Evolutionary conservation across 192 early-diverging fungal species (phyloP).

Genomic region (Glomus cerebriforme): DNA sequence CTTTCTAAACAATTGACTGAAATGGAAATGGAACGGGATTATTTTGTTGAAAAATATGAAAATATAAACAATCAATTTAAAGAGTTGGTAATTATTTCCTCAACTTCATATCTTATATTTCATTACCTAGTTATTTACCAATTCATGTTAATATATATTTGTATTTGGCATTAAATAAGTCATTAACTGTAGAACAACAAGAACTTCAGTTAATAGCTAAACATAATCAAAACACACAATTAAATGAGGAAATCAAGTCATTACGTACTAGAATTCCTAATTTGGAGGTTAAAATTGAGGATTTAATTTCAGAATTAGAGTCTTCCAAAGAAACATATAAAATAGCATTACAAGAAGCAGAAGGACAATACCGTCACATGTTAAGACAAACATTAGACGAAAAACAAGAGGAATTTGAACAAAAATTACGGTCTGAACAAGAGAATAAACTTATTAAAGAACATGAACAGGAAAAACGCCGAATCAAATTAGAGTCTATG

Average conservation of each 20-base stretch:
- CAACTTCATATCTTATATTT: background rate
- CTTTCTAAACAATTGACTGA: background rate
- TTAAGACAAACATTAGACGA: background rate
- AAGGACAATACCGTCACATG: background rate
- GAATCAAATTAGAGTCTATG: background rate
- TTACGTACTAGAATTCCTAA: background rate
- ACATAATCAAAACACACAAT: background rate
- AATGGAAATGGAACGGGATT: background rate
- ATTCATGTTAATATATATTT: background rate
- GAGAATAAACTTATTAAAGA: background rate
- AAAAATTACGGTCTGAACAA: constrained; percentile 3
- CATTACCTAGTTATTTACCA: too few species aligned
- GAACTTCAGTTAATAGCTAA: background rate
- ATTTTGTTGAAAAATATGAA: background rate
- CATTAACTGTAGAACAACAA: background rate
- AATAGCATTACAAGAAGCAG: background rate
- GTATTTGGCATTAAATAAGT: background rate
- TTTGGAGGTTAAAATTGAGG: background rate
- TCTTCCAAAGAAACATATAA: background rate
- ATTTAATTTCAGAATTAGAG: background rate
- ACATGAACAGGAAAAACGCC: background rate
- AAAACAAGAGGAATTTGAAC: constrained; percentile 9
- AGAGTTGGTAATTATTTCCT: background rate
- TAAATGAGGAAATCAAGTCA: background rate
- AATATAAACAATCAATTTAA: background rate